These are phyloP conservation scores for Eucalyptus sideroxylon DNA, from an alignment of 345 rosid genomes.

Conservation along the genomic window DNA sequence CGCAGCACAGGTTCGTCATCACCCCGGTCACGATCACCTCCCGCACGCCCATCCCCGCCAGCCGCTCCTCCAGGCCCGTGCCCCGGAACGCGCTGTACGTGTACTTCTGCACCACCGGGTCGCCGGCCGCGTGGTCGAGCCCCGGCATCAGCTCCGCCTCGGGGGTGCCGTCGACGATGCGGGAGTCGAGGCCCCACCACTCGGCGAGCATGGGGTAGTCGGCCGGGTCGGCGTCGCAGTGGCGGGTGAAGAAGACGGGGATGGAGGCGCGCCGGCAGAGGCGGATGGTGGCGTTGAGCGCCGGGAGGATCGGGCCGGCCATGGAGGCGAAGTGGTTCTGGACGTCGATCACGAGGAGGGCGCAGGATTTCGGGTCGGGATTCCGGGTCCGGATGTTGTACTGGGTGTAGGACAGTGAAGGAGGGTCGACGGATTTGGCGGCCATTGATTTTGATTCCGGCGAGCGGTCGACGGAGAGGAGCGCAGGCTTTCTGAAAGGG, in stretches of 20 bases:
- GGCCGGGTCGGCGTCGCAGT: conserved; percentile 37
- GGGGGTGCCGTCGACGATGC: conserved; percentile 46
- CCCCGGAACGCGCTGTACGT: conserved; percentile 58
- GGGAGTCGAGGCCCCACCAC: conserved; percentile 55
- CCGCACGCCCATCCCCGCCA: conserved; percentile 45
- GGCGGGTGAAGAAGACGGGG: conserved; percentile 81
- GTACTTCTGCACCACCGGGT: conserved; percentile 51
- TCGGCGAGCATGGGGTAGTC: conserved; percentile 51
- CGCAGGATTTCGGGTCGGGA: conserved; percentile 36
- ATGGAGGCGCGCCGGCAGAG: conserved; percentile 53
- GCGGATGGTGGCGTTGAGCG: conserved; percentile 34
- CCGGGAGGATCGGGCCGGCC: conserved; percentile 42
- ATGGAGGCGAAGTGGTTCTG: conserved; percentile 55
- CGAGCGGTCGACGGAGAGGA: not conserved
- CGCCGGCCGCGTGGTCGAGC: conserved; percentile 6
- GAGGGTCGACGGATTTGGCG: not conserved
- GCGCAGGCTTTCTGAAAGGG: not conserved
- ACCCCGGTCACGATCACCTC: conserved; percentile 72
- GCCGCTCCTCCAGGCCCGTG: conserved; percentile 41
- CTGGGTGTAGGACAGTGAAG: conserved; percentile 15
- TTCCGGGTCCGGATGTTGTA: conserved; percentile 43
- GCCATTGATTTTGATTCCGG: not conserved
- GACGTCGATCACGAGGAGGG: conserved; percentile 58
- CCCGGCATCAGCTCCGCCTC: conserved; percentile 43
- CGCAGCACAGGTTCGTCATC: conserved; percentile 76